These are phyloP conservation scores for Cinnamomum micranthum DNA, from an alignment of 164 flowering plant genomes.

Conservation along the genomic window DNA sequence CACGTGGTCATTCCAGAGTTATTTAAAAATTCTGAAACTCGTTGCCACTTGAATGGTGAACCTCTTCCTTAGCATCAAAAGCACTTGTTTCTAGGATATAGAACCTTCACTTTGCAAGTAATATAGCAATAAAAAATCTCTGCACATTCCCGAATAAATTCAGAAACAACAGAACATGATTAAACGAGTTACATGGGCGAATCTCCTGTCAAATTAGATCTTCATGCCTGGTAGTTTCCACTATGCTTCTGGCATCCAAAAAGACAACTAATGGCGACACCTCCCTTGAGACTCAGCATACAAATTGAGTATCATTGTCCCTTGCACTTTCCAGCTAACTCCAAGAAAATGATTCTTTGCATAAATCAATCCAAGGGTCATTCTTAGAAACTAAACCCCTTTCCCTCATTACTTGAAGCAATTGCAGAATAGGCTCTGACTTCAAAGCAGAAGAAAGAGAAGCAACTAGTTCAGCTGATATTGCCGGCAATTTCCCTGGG, in stretches of 20 bases:
- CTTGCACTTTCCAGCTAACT: neutral
- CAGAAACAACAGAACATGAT: too few species aligned
- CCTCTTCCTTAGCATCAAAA: too few species aligned
- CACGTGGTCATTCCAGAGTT: too few species aligned
- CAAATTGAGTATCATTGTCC: neutral
- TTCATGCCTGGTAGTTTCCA: neutral
- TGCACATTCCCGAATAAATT: too few species aligned
- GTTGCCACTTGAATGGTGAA: too few species aligned
- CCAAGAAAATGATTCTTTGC: constrained; percentile 6
- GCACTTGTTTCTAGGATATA: too few species aligned
- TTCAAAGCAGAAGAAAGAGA: constrained; percentile 50
- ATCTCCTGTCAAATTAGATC: neutral
- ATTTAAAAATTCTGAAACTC: too few species aligned
- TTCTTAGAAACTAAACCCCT: constrained; percentile 14
- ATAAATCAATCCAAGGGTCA: constrained; percentile 25
- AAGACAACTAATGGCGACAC: neutral
- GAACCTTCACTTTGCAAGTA: too few species aligned
- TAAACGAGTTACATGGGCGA: neutral
- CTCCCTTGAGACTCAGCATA: neutral
- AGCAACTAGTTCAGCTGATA: constrained; percentile 46
- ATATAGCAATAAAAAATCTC: too few species aligned
- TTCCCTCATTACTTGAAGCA: constrained; percentile 36
- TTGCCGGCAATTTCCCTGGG: constrained; percentile 32
- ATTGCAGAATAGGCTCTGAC: constrained; percentile 34
- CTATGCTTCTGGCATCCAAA: neutral